Conservation (phyloP, 2,329 filamentous ascomycete species). For the Aspergillus chevalieri region DNA sequence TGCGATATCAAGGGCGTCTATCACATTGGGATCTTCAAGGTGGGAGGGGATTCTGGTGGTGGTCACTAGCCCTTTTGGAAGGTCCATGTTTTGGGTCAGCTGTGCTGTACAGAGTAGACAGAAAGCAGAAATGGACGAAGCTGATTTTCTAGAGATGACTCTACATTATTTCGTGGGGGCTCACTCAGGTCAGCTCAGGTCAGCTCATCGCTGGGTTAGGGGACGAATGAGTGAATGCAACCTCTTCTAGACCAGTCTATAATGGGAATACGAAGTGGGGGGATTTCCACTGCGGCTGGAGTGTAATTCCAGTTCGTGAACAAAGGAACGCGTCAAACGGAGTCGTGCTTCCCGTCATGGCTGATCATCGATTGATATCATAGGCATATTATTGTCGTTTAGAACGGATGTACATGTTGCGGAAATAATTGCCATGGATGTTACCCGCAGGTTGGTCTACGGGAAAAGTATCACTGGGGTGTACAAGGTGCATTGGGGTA, state of each 20-base stretch:
- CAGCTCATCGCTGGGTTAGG: no score
- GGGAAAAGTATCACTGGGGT: no score
- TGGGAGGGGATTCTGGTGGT: constrained; percentile 32
- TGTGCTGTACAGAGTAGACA: background rate
- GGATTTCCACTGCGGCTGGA: background rate
- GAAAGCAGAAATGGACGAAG: background rate
- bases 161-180: no score
- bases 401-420: no score
- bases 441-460: background rate
- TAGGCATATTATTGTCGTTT: background rate
- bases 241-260: no score
- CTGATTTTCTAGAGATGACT: background rate
- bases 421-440: background rate
- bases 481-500: no score
- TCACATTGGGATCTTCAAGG: constrained; percentile 29
- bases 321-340: background rate
- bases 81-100: constrained; percentile 25
- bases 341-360: background rate
- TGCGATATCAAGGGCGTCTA: constrained; percentile 38
- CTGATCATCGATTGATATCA: background rate
- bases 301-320: background rate
- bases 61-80: constrained; percentile 39
- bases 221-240: no score
- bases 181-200: no score
- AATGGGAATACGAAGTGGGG: background rate